Conservation (phyloP, 2,329 filamentous ascomycete genomes). For the Whalleya microplaca region DNA sequence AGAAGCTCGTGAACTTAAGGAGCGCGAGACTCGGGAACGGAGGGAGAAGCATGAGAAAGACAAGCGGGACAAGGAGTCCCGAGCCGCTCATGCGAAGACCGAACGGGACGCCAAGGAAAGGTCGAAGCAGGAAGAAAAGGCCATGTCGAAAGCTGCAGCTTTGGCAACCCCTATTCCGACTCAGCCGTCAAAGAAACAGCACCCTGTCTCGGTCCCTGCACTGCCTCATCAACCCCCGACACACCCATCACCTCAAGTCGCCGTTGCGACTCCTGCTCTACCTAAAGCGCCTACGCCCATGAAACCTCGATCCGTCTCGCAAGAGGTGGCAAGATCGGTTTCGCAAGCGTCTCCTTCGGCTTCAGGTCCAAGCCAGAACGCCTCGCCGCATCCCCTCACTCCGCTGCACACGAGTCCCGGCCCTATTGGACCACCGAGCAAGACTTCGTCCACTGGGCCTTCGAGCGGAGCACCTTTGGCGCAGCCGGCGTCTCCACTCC, state of each 20-base stretch:
- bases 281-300: conserved; percentile 83
- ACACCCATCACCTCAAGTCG: conserved; percentile 77
- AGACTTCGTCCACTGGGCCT: conserved; percentile 47
- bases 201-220: conserved; percentile 50
- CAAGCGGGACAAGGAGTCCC: conserved; percentile 61
- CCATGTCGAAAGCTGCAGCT: conserved; percentile 45
- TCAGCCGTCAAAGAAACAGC: conserved; percentile 49
- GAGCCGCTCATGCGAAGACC: conserved; percentile 46
- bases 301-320: conserved; percentile 75
- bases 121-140: conserved; percentile 50
- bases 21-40: conserved; percentile 63
- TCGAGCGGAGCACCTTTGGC: conserved; percentile 35
- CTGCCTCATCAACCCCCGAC: conserved; percentile 64
- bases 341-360: conserved; percentile 71
- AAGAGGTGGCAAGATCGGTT: conserved; percentile 72
- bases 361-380: conserved; percentile 57
- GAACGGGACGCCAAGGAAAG: conserved; percentile 53
- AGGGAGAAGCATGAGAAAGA: conserved; percentile 62
- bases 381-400: conserved; percentile 63
- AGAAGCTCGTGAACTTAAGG: conserved; percentile 72
- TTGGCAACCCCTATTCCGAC: conserved; percentile 44
- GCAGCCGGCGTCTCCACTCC: conserved; percentile 67
- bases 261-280: conserved; percentile 77
- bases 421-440: conserved; percentile 65
- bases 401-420: conserved; percentile 69